Evolutionary conservation across 2,329 filamentous ascomycete genomes (phyloP).

Genomic region (Alternaria metachromatica): DNA sequence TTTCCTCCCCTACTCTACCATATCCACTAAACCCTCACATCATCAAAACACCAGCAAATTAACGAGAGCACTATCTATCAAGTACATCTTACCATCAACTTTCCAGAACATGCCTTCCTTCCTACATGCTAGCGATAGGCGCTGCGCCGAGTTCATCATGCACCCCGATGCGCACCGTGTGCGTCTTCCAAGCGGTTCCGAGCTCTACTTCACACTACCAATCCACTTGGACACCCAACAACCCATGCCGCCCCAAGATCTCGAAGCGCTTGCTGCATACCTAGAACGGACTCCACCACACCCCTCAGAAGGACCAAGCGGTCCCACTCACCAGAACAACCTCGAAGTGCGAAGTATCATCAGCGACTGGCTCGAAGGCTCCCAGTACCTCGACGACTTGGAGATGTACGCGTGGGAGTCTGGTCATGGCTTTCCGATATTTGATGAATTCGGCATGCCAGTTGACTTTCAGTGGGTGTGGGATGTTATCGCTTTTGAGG

Average conservation of each 20-base stretch:
- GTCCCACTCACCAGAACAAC: not conserved
- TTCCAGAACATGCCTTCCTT: not conserved
- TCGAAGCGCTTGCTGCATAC: not conserved
- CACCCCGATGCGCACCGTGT: not conserved
- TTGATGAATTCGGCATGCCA: not conserved
- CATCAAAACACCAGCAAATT: not conserved
- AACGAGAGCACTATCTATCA: no score
- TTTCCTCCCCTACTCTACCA: not conserved
- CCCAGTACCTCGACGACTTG: not conserved
- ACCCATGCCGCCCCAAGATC: not conserved
- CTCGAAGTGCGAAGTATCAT: not conserved
- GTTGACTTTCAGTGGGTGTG: not conserved
- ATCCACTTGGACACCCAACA: not conserved
- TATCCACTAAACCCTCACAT: not conserved
- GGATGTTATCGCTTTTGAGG: not conserved
- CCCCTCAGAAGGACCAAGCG: not conserved
- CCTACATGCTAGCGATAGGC: not conserved
- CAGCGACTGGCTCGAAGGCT: not conserved
- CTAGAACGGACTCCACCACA: not conserved
- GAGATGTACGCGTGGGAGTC: not conserved
- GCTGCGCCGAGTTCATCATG: not conserved
- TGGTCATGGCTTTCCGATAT: not conserved
- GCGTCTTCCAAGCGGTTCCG: not conserved
- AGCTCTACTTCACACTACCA: constrained; percentile 6
- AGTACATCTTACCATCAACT: not conserved